Base-by-base conservation (phyloP, 192 early-diverging fungal species). In the Glomus cerebriforme region DNA sequence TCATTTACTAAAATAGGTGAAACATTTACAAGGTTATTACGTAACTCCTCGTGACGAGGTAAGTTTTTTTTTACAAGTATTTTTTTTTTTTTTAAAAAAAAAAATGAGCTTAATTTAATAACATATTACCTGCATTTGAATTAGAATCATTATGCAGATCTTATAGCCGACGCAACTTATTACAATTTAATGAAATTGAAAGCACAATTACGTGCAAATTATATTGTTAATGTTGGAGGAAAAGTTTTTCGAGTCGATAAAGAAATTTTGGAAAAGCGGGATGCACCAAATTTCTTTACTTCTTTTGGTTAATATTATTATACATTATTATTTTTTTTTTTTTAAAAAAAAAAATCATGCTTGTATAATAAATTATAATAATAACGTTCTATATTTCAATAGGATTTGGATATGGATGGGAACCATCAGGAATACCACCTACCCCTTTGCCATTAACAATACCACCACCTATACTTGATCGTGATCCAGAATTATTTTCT, bases 11-110 rank as follows among this genome's bases (percentile, higher is more conserved):
- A 39, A 32, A 27, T 65, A 76, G 75, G 60, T 88, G 37, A 83
- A 84, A 26, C 84, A 88, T 79, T 80, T 90, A 39, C 85, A 86
- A 37, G 89, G 89, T 26, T 90, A 90, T 76, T 84, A 85, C 77
- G 79, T 88, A 29, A 75, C 78, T 26, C 82, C 86, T 3, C 69
- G 49, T 34, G 86, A 88, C 35, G 84, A 85, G 70, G 80, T 85
- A 54, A 76, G 76, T 49, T 79, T 78, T 13, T 72, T 82, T 63
- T n/a, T n/a, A n/a, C n/a, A n/a, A n/a, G n/a, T n/a, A n/a, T n/a
- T n/a, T n/a, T 83, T 83, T 58, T 22, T 70, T 37, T 58, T 15
- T 58, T 6, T 29, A 2, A 5, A 59, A 29, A 39, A 39, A n/a
- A 17, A 68, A 32, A 26, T 34, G 6, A n/a, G n/a, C n/a, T n/a